Conservation (phyloP, 768 basidiomycete genomes). For the Gymnopilus dilepis region DNA sequence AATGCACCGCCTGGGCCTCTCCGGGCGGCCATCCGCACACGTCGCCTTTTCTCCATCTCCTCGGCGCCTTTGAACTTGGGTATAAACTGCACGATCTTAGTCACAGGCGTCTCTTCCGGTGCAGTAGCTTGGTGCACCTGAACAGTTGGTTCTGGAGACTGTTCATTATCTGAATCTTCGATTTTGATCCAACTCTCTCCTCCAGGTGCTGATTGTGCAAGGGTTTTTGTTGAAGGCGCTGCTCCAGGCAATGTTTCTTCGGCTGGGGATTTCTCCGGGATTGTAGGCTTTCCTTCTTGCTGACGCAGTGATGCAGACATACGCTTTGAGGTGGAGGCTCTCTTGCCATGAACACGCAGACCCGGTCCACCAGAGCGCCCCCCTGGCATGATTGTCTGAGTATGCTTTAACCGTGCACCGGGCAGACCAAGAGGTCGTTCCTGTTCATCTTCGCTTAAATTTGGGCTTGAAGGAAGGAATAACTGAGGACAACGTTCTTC, state of each 20-base stretch:
- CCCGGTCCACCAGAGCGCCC: conserved; percentile 74
- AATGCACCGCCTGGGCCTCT: conserved; percentile 41
- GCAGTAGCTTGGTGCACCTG: conserved; percentile 46
- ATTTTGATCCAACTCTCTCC: conserved; percentile 38
- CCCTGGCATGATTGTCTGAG: conserved; percentile 90
- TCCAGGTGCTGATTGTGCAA: conserved; percentile 30
- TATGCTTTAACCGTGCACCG: conserved; percentile 73
- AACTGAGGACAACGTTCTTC: conserved; percentile 86
- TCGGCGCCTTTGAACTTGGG: conserved; percentile 83
- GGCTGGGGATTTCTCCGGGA: conserved; percentile 38
- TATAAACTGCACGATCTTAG: conserved; percentile 64
- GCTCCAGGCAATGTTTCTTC: conserved; percentile 38
- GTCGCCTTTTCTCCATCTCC: conserved; percentile 83
- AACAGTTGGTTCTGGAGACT: conserved; percentile 41
- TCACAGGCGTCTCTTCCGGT: conserved; percentile 48
- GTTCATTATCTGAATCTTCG: conserved; percentile 28
- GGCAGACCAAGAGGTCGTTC: conserved; percentile 53
- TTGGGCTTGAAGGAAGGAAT: conserved; percentile 68
- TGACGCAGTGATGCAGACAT: conserved; percentile 44
- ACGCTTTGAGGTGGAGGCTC: conserved; percentile 57
- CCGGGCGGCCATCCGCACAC: conserved; percentile 69
- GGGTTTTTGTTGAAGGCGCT: conserved; percentile 32
- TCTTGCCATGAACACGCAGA: conserved; percentile 74
- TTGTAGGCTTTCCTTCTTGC: conserved; percentile 41
- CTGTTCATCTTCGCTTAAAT: conserved; percentile 72